phyloP scores from a whole-genome alignment of 306 rosid genomes.

The Gastrolobium villosum region DNA sequence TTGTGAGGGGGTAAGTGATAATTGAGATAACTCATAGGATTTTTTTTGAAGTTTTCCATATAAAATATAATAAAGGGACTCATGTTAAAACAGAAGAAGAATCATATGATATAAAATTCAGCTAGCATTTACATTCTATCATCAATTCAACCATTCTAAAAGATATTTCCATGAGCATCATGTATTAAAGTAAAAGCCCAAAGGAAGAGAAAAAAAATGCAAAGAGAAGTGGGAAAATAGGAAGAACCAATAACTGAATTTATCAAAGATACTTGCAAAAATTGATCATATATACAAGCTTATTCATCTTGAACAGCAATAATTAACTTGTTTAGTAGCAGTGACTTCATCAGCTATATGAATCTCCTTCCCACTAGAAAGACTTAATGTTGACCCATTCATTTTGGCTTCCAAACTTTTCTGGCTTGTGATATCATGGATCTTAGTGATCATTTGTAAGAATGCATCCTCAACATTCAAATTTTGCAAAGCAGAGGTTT shows the following conservation, averaged over 20 bases:
- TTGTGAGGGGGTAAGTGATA: too few species aligned
- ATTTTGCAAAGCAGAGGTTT: conserved; percentile 89
- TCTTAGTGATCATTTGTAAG: conserved; percentile 72
- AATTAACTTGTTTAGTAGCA: conserved; percentile 75
- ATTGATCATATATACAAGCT: not conserved
- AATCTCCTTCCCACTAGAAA: conserved; percentile 68
- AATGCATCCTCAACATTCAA: conserved; percentile 85
- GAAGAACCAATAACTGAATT: conserved; percentile 14
- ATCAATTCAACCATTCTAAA: conserved; percentile 3
- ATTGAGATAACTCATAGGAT: not conserved
- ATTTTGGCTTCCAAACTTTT: conserved; percentile 66
- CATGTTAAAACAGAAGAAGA: not conserved
- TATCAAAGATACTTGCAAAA: conserved; percentile 26
- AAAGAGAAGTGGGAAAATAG: conserved; percentile 13
- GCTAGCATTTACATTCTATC: conserved; percentile 20
- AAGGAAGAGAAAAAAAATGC: not conserved
- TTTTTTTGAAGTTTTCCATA: not conserved
- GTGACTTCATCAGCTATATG: conserved; percentile 73
- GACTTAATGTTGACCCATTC: conserved; percentile 36
- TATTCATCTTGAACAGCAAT: conserved; percentile 63
- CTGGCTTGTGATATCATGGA: conserved; percentile 71
- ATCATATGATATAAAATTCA: conserved; percentile 12
- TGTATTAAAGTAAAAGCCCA: conserved; percentile 14
- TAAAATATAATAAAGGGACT: not conserved
- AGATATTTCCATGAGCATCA: not conserved